Evolutionary conservation across 805 yeast genomes (phyloP).

Genomic region (Suhomyces canberraensis): DNA sequence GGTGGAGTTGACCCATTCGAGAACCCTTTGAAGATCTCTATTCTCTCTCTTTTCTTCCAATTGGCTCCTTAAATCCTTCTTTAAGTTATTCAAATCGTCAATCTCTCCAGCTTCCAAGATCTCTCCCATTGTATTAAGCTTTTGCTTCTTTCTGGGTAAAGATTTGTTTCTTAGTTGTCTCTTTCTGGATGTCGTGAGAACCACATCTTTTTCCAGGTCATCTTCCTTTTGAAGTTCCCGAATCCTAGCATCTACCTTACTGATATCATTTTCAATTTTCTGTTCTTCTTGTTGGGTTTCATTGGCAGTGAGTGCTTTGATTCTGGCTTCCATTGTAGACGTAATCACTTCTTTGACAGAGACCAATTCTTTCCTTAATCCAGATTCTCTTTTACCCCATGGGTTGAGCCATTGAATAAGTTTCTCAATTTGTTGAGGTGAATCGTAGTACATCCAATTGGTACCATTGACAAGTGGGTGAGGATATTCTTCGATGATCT

Average conservation of each 20-base stretch:
- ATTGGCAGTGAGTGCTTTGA: constrained; percentile 49
- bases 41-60: constrained; percentile 34
- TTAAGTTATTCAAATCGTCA: constrained; percentile 22
- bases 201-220: constrained; percentile 29
- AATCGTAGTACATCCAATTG: constrained; percentile 74
- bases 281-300: constrained; percentile 38
- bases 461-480: constrained; percentile 48
- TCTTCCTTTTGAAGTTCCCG: constrained; percentile 25
- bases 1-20: constrained; percentile 60
- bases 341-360: constrained; percentile 50
- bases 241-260: constrained; percentile 24
- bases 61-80: constrained; percentile 25
- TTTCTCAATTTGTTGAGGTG: constrained; percentile 50
- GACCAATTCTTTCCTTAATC: constrained; percentile 58
- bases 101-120: constrained; percentile 25
- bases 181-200: constrained; percentile 13
- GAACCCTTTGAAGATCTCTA: constrained; percentile 44
- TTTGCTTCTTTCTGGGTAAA: constrained; percentile 34
- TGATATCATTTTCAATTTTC: constrained; percentile 38
- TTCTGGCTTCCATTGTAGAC: constrained; percentile 57
- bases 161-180: constrained; percentile 25
- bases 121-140: constrained; percentile 26
- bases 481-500: constrained; percentile 64
- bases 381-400: constrained; percentile 72
- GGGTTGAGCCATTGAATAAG: constrained; percentile 67